Conservation (phyloP, 2,329 filamentous ascomycete species). For the Dactylellina cionopaga region DNA sequence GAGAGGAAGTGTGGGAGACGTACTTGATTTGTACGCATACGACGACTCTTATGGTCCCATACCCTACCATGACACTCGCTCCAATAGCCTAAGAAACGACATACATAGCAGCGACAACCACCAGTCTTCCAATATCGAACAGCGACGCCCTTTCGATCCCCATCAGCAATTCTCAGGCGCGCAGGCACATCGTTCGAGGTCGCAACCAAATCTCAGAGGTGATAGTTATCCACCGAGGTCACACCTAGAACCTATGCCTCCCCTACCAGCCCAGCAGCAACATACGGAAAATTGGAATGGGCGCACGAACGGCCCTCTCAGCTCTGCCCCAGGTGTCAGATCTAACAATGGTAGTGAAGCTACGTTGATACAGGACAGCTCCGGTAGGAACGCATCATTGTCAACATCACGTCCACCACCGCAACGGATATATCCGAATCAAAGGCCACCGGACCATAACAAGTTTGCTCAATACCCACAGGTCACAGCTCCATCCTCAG, state of each 20-base stretch:
- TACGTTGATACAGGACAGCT: background rate
- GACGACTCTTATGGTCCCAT: conserved; percentile 31
- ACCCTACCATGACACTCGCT: conserved; percentile 20
- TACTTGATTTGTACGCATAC: conserved; percentile 49
- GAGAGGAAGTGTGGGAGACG: conserved; percentile 44
- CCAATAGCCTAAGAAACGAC: conserved; percentile 29
- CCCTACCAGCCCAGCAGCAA: conserved; percentile 8
- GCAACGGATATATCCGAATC: conserved; percentile 37
- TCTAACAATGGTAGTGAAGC: background rate
- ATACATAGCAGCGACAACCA: background rate
- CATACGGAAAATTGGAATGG: conserved; percentile 26
- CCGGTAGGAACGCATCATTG: background rate
- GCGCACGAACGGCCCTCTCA: background rate
- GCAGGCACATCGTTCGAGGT: conserved; percentile 60
- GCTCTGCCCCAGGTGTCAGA: background rate
- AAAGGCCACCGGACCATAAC: background rate
- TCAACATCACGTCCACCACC: conserved; percentile 35
- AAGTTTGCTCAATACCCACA: background rate
- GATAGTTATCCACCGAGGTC: conserved; percentile 5
- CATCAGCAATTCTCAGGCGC: conserved; percentile 8
- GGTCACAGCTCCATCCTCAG: background rate
- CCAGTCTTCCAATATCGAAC: background rate
- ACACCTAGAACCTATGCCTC: conserved; percentile 20
- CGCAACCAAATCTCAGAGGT: conserved; percentile 64
- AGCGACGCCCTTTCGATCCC: background rate